Percentiles rank a stretch among this genome's conserved stretches.
Conservation (phyloP, 768 basidiomycete genomes). For the Pisolithus sp. region DNA sequence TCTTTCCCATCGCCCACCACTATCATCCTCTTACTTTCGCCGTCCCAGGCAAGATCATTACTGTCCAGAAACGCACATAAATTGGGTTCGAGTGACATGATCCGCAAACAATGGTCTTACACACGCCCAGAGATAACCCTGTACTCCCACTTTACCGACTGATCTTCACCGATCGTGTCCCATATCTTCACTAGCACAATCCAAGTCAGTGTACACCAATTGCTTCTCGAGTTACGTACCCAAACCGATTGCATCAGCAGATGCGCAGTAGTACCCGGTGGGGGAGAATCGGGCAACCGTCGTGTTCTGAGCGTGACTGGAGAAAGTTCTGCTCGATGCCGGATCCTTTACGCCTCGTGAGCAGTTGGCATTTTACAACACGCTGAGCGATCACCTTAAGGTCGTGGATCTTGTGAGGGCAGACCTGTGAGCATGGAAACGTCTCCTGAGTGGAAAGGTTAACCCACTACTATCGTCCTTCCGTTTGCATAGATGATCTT, state of each 20-base stretch:
- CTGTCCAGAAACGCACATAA: conserved; percentile 30
- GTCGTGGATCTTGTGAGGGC: conserved; percentile 61
- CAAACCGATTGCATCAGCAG: conserved; percentile 75
- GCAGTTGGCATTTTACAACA: not conserved
- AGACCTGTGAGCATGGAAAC: conserved; percentile 1
- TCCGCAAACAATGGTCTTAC: conserved; percentile 32
- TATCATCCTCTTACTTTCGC: conserved; percentile 93
- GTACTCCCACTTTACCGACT: conserved; percentile 75
- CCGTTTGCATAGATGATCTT: conserved; percentile 86
- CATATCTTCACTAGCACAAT: conserved; percentile 70
- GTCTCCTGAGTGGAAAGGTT: not conserved
- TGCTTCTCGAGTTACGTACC: conserved; percentile 38
- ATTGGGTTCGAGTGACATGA: not conserved
- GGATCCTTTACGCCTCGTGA: conserved; percentile 47
- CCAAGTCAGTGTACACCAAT: not conserved
- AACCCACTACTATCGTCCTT: conserved; percentile 75
- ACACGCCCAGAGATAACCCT: conserved; percentile 66
- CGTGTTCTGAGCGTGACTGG: conserved; percentile 75
- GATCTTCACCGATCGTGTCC: conserved; percentile 86
- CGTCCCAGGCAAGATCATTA: conserved; percentile 95
- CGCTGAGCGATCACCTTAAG: conserved; percentile 48
- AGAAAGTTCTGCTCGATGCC: conserved; percentile 54
- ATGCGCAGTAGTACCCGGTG: conserved; percentile 92
- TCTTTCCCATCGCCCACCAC: conserved; percentile 90
- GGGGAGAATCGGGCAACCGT: conserved; percentile 91